Evolutionary conservation across 1,284 basidiomycete species (phyloP).

Genomic region (Fomitopsis palustris): DNA sequence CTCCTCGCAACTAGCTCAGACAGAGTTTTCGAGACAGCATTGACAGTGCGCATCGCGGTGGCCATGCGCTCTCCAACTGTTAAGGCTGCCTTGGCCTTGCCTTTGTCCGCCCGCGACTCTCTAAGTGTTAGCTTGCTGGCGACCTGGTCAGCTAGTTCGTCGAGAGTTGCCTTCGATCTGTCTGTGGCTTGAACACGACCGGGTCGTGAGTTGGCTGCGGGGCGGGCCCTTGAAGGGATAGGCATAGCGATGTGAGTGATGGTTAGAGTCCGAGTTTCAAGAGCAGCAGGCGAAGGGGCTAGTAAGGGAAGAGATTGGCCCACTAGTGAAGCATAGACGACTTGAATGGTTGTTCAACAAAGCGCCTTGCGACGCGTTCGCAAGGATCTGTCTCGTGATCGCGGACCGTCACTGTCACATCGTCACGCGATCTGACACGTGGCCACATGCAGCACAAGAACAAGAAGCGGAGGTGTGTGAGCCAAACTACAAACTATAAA

Average conservation of each 20-base stretch:
- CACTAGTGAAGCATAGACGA: no score
- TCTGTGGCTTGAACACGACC: conserved; percentile 9
- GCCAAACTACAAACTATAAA: no score
- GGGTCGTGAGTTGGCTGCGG: background rate
- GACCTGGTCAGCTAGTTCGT: conserved; percentile 21
- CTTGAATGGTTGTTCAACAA: no score
- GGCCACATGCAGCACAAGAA: no score
- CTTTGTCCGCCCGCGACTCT: conserved; percentile 14
- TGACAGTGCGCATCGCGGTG: conserved; percentile 57
- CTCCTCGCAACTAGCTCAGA: conserved; percentile 34
- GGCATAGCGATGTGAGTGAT: background rate
- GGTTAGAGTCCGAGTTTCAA: background rate
- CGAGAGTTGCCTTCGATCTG: conserved; percentile 12
- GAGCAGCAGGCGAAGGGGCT: no score
- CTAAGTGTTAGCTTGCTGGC: conserved; percentile 22
- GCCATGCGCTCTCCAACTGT: conserved; percentile 22
- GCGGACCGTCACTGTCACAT: no score
- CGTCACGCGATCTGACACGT: no score
- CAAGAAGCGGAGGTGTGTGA: no score
- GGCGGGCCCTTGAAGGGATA: background rate
- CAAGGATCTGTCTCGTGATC: no score
- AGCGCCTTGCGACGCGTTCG: no score
- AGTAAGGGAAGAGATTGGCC: no score
- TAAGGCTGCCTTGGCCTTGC: conserved; percentile 12
- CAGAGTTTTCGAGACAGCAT: conserved; percentile 55